Percentiles rank a stretch among this genome's conserved stretches.
phyloP scores from a whole-genome alignment of 345 rosid genomes.

The Murraya paniculata region DNA sequence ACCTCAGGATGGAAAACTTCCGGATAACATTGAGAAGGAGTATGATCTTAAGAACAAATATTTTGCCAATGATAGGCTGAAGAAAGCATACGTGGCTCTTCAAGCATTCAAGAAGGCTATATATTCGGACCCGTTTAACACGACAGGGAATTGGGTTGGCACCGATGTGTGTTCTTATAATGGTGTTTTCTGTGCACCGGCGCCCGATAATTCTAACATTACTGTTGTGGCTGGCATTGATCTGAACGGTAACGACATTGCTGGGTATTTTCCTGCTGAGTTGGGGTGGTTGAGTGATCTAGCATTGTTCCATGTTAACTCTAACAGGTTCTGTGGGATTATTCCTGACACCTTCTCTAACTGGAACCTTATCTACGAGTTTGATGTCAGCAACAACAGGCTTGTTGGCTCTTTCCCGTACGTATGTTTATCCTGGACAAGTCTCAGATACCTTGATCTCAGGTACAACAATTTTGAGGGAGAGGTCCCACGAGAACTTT shows the following conservation, averaged over 20 bases:
- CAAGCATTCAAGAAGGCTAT: constrained; percentile 77
- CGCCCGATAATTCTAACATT: constrained; percentile 47
- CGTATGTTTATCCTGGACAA: constrained; percentile 52
- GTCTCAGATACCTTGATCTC: constrained; percentile 52
- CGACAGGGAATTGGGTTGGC: constrained; percentile 75
- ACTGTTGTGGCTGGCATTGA: constrained; percentile 69
- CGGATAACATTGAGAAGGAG: constrained; percentile 25
- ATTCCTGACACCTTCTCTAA: constrained; percentile 54
- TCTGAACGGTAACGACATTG: constrained; percentile 75
- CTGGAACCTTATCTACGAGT: constrained; percentile 60
- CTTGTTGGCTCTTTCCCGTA: constrained; percentile 72
- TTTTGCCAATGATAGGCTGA: constrained; percentile 58
- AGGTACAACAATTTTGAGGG: constrained; percentile 87
- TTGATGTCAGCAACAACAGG: constrained; percentile 82
- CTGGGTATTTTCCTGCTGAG: constrained; percentile 70
- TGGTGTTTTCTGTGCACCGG: constrained; percentile 68
- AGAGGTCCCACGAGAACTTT: constrained; percentile 48
- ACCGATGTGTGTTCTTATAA: constrained; percentile 57
- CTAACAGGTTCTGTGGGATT: constrained; percentile 81
- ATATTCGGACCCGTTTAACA: constrained; percentile 70
- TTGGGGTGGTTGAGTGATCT: constrained; percentile 59
- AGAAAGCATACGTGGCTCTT: constrained; percentile 61
- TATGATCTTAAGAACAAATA: constrained; percentile 26
- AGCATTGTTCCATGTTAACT: constrained; percentile 65
- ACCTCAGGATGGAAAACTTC: constrained; percentile 36